Evolutionary conservation across 2,329 filamentous ascomycete species (phyloP), one percentile per base, ranked within the genome.

Genomic region (Thelonectria rubi): DNA sequence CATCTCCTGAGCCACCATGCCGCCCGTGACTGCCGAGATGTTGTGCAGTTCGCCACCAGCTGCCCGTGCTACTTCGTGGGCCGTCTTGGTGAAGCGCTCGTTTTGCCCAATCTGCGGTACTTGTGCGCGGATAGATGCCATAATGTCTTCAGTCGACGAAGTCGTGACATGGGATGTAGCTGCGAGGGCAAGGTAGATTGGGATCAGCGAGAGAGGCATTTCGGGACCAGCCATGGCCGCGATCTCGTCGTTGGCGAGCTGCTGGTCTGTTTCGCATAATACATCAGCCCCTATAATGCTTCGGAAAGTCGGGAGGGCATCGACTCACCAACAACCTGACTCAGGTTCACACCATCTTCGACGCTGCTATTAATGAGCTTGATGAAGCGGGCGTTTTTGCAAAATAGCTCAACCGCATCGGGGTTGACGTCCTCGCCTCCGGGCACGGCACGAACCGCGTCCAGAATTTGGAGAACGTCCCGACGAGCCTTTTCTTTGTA

Each of bases 1-100:
- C 65, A 94, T 87, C 79, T 99, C 95, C 78, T 99, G 96, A n/a
- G 94, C 93, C 49, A 96, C 91, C 81, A 99, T 91, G 3, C 95
- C 96, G 30, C 95, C 96, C 1, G 89, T 91, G 58, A 97, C 80
- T 24, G 94, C 90, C 32, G 94, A 91, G 58, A 96, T 91, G 74
- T 97, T 98, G 80, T 99, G 95, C 62, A 99, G 80, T 76, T 99
- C 96, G 55, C 88, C 91, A 26, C 92, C 92, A 49, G 87, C 88
- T 37, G 92, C 91, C 62, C 96, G 88, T 34, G 89, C 86, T 45
- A 93, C 82, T 76, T 94, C 91, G 61, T 87, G 80, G 1, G 87
- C 84, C 14, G 85, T 82, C 68, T 87, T 79, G 21, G 74, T 62
- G 24, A 89, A 78, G 18, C 82, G 82, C 63, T 84, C 78, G 45